Evolutionary conservation across 805 yeast genomes (phyloP).

Genomic region (Schwanniomyces sp.): DNA sequence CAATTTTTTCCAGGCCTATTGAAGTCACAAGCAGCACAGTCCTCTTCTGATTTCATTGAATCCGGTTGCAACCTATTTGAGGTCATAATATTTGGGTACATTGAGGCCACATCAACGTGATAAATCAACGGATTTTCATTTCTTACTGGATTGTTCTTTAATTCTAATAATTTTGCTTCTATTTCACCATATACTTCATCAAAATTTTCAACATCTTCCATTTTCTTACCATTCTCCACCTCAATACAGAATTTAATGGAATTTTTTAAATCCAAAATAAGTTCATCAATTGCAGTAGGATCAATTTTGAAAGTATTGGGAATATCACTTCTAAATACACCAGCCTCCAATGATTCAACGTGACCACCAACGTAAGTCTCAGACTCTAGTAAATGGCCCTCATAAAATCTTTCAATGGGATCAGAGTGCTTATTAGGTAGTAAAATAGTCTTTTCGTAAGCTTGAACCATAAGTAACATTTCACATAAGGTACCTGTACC

Average conservation of each 20-base stretch:
- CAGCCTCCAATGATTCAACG: conserved; percentile 96
- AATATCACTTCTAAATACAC: conserved; percentile 91
- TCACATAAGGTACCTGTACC: conserved; percentile 99
- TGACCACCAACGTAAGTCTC: conserved; percentile 99
- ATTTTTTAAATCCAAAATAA: conserved; percentile 66
- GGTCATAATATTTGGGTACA: conserved; percentile 99
- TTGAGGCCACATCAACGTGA: conserved; percentile 98
- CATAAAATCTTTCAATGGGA: conserved; percentile 90
- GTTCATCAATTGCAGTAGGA: conserved; percentile 78
- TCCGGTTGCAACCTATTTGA: conserved; percentile 97
- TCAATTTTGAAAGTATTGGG: conserved; percentile 74
- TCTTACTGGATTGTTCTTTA: conserved; percentile 64
- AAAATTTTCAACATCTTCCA: conserved; percentile 79
- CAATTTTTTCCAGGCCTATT: conserved; percentile 93
- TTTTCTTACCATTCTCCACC: conserved; percentile 70
- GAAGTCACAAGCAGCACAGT: conserved; percentile 97
- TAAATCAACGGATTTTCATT: conserved; percentile 83
- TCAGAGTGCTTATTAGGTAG: conserved; percentile 94
- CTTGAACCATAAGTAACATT: conserved; percentile 96
- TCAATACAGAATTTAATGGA: conserved; percentile 82
- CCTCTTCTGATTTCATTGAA: conserved; percentile 91
- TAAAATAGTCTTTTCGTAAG: conserved; percentile 71
- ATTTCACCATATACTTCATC: conserved; percentile 71
- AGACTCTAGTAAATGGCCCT: conserved; percentile 90
- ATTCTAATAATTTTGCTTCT: conserved; percentile 49